Evolutionary conservation across 768 basidiomycete genomes (phyloP), one percentile per base, ranked within the genome.

Genomic region (Lyophyllum semitale): DNA sequence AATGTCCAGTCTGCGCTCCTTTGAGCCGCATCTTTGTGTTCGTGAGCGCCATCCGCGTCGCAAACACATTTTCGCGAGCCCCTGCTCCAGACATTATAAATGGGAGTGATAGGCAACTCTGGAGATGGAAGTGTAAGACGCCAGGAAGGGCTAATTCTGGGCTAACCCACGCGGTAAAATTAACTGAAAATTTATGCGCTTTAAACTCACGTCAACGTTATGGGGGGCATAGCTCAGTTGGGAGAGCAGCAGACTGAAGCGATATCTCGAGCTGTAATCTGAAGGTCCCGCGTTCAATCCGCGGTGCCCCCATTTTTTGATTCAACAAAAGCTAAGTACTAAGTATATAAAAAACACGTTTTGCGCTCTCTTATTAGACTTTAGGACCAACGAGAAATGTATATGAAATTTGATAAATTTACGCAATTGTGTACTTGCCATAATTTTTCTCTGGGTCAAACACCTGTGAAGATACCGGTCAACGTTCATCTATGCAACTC

Each of bases 41-140:
- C 53, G 93, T 95, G 41, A 98, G 80, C 30, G 95, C 93, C 95
- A 98, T 98, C 41, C 96, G 89, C 18, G 96, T 98, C 20, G 96
- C 95, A 70, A 98, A 98, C 64, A 97, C 82, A 73, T 91, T 92
- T 77, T 98, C 95, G 67, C 95, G 83, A 58, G 92, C 74, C 30
- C 92, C 95, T 64, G 90, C 79, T 32, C 95, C 93, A 30, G 95
- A 94, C 95, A 97, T 97, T 25, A 42, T 33, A 26, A 20, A 37
- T 27, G 54, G 48, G 37, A 30, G 32, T 58, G 37, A 12, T 22
- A 38, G n/a, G 35, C 7, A 23, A 15, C 2, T 53, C 33, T 27
- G 23, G n/a, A 44, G 29, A 11, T 30, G 29, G 29, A 5, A 11
- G 29, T n/a, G n/a, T 6, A 38, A n/a, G 13, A 15, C n/a, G 37